Evolutionary conservation across 2,329 filamentous ascomycete genomes (phyloP).

Genomic region (Neonectria hederae): DNA sequence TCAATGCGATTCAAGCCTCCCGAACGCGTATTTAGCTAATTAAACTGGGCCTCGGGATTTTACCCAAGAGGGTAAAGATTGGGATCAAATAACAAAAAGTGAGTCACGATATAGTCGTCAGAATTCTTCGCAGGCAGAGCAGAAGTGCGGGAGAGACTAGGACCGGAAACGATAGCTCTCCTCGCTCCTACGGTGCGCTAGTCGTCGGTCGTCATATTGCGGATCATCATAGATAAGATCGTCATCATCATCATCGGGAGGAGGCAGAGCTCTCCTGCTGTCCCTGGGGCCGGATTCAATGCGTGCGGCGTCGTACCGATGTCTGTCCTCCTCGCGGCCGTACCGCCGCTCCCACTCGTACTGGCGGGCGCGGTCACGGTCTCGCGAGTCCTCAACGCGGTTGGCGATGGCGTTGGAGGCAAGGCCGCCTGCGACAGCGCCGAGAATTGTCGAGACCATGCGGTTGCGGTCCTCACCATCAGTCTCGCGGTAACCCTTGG

Average conservation of each 20-base stretch:
- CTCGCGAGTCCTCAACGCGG: constrained; percentile 51
- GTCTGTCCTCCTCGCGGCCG: constrained; percentile 40
- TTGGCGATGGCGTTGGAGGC: constrained; percentile 62
- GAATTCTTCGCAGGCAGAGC: constrained; percentile 18
- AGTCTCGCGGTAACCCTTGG: constrained; percentile 39
- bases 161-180: constrained; percentile 38
- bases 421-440: constrained; percentile 64
- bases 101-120: constrained; percentile 22
- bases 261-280: constrained; percentile 30
- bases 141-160: constrained; percentile 14
- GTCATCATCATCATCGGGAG: constrained; percentile 40
- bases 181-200: constrained; percentile 38
- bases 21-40: not conserved
- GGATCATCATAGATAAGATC: constrained; percentile 44
- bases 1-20: not conserved
- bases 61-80: not conserved
- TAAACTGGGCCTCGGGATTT: not conserved
- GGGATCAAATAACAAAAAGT: not conserved
- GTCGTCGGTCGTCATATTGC: constrained; percentile 40
- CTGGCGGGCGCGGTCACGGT: constrained; percentile 46
- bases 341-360: constrained; percentile 48
- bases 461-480: constrained; percentile 45
- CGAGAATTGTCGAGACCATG: constrained; percentile 60
- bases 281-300: not conserved
- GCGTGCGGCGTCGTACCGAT: constrained; percentile 27